phyloP scores from a whole-genome alignment of 2,329 filamentous ascomycete species.

The Dactylellina cionopaga region DNA sequence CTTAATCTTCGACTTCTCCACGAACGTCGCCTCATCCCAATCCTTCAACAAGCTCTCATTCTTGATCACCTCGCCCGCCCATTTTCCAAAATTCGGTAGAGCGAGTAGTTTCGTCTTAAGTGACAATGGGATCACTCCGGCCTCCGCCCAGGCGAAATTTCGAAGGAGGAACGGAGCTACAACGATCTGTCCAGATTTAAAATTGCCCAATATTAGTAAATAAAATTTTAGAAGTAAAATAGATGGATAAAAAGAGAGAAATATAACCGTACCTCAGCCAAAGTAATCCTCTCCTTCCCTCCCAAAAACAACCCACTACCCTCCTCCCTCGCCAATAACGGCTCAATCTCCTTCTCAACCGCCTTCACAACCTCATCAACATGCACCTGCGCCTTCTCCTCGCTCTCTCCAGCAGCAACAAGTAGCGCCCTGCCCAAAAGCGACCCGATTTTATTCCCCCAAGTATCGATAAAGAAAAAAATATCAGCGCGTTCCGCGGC shows the following conservation, averaged over 20 bases:
- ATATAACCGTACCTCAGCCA: slow-evolving; percentile 72
- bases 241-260: not conserved
- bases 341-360: slow-evolving; percentile 77
- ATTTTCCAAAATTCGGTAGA: slow-evolving; percentile 72
- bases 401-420: slow-evolving; percentile 61
- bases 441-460: slow-evolving; percentile 69
- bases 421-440: slow-evolving; percentile 64
- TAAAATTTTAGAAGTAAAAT: slow-evolving; percentile 27
- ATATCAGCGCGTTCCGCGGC: slow-evolving; percentile 74
- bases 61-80: slow-evolving; percentile 70
- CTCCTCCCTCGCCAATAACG: slow-evolving; percentile 66
- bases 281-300: slow-evolving; percentile 71
- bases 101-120: slow-evolving; percentile 65
- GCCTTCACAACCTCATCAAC: slow-evolving; percentile 66
- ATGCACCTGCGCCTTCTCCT: slow-evolving; percentile 65
- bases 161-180: slow-evolving; percentile 74
- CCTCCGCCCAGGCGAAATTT: slow-evolving; percentile 66
- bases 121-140: slow-evolving; percentile 65
- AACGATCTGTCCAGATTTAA: slow-evolving; percentile 65
- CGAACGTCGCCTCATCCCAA: slow-evolving; percentile 67
- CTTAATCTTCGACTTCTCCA: slow-evolving; percentile 62
- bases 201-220: slow-evolving; percentile 57
- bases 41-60: slow-evolving; percentile 74
- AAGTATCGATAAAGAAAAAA: slow-evolving; percentile 77
- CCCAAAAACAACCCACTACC: slow-evolving; percentile 70